Evolutionary conservation across 768 basidiomycete species (phyloP).

Genomic region (Boletus sp.): DNA sequence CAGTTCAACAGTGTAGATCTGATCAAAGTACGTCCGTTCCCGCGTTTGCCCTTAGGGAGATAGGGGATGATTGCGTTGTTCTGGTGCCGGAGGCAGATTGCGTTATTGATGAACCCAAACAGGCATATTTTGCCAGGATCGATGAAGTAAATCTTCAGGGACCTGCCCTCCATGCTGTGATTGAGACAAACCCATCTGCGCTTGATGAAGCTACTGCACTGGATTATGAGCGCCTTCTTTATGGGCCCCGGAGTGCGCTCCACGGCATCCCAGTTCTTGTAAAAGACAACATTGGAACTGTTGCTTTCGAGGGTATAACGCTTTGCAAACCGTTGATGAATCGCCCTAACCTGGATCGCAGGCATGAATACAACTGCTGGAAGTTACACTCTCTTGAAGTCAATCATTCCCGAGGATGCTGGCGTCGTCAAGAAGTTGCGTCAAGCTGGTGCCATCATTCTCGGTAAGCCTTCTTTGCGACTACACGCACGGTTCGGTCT

Average conservation of each 20-base stretch:
- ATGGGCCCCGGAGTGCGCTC: constrained; percentile 30
- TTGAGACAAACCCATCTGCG: constrained; percentile 40
- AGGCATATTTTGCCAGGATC: constrained; percentile 44
- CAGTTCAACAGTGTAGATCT: constrained; percentile 42
- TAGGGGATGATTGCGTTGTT: neutral
- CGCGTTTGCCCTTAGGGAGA: neutral
- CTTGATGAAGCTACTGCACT: constrained; percentile 34
- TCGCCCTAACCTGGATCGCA: neutral
- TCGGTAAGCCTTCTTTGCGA: constrained; percentile 18
- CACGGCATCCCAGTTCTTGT: constrained; percentile 41
- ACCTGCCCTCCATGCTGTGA: constrained; percentile 37
- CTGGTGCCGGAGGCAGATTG: neutral
- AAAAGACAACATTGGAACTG: constrained; percentile 36
- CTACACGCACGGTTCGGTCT: neutral
- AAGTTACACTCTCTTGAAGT: constrained; percentile 36
- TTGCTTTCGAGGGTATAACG: constrained; percentile 25
- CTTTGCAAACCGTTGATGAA: too few relatives aligned
- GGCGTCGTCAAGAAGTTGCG: constrained; percentile 33
- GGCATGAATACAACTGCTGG: constrained; percentile 45
- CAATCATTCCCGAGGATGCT: constrained; percentile 36
- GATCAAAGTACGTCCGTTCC: constrained; percentile 31
- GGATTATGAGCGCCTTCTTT: constrained; percentile 32
- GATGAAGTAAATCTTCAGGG: constrained; percentile 43
- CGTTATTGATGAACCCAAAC: neutral
- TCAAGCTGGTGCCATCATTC: constrained; percentile 35